Percentiles rank a stretch among this genome's conserved stretches.
Conservation (phyloP, 2,329 filamentous ascomycete genomes). For the Fonsecaea erecta region DNA sequence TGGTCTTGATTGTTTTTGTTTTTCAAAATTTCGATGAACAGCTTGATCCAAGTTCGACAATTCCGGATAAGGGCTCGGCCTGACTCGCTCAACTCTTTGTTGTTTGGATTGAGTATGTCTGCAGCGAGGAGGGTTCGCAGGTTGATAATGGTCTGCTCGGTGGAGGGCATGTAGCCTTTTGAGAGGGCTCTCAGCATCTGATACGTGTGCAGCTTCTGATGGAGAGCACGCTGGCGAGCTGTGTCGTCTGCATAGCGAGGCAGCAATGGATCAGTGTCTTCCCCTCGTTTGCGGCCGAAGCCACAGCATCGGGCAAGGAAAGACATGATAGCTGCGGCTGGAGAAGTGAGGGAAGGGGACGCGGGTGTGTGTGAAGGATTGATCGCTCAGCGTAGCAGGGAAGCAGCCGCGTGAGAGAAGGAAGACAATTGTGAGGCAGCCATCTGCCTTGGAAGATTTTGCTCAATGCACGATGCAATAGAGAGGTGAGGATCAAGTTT, state of each 20-base stretch:
- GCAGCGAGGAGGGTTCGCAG: slow-evolving; percentile 77
- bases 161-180: slow-evolving; percentile 90
- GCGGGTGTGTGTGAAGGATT: not conserved
- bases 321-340: slow-evolving; percentile 23
- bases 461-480: not conserved
- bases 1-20: slow-evolving; percentile 85
- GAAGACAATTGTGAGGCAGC: not conserved
- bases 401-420: not conserved
- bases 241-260: slow-evolving; percentile 85
- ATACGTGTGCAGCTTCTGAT: slow-evolving; percentile 85
- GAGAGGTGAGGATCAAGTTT: not conserved
- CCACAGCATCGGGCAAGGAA: slow-evolving; percentile 70
- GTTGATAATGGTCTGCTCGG: slow-evolving; percentile 79
- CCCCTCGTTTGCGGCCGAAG: slow-evolving; percentile 54
- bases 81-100: slow-evolving; percentile 74
- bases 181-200: slow-evolving; percentile 84
- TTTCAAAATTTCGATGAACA: slow-evolving; percentile 79
- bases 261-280: slow-evolving; percentile 77
- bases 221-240: slow-evolving; percentile 72
- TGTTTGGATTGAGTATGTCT: slow-evolving; percentile 76
- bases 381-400: not conserved
- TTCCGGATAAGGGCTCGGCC: slow-evolving; percentile 75
- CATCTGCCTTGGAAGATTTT: not conserved
- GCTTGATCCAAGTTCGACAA: slow-evolving; percentile 72
- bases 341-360: not conserved